phyloP scores from a whole-genome alignment of 2,329 filamentous ascomycete species.

The Sporothrix curviconia region DNA sequence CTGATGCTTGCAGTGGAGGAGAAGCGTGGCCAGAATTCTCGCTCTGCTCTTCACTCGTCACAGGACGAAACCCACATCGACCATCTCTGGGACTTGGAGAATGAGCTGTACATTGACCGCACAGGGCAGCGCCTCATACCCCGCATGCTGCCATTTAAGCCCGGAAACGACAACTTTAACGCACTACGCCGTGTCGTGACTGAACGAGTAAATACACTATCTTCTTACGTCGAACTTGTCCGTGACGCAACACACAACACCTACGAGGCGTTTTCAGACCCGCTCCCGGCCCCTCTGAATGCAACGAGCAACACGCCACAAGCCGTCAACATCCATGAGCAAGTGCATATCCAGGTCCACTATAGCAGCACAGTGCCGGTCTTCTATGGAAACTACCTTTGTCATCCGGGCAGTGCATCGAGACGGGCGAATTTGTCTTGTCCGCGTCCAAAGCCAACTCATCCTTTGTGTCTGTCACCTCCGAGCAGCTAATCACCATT shows the following conservation, averaged over 20 bases:
- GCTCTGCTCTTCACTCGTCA: background rate
- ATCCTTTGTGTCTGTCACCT: constrained; percentile 28
- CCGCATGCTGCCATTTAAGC: constrained; percentile 33
- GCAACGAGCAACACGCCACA: too few species aligned
- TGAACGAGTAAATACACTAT: constrained; percentile 28
- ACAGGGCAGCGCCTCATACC: constrained; percentile 30
- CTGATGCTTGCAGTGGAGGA: constrained; percentile 15
- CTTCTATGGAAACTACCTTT: constrained; percentile 27
- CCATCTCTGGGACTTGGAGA: constrained; percentile 29
- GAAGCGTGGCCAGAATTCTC: background rate
- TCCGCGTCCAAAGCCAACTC: constrained; percentile 29
- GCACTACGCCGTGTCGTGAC: constrained; percentile 31
- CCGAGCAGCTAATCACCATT: too few species aligned
- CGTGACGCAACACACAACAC: background rate
- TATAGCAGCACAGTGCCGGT: constrained; percentile 32
- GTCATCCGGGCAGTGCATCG: constrained; percentile 27
- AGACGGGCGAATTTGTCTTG: constrained; percentile 23
- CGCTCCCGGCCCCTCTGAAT: too few species aligned
- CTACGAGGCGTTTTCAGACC: too few species aligned
- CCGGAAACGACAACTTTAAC: constrained; percentile 34
- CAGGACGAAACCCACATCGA: constrained; percentile 12
- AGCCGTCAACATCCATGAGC: too few species aligned
- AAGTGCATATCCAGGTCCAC: constrained; percentile 25
- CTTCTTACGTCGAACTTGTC: constrained; percentile 26
- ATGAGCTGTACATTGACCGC: constrained; percentile 32